Evolutionary conservation across 495 filamentous ascomycete genomes (phyloP), one percentile per base, ranked within the genome.

Genomic region (Poronia punctata): DNA sequence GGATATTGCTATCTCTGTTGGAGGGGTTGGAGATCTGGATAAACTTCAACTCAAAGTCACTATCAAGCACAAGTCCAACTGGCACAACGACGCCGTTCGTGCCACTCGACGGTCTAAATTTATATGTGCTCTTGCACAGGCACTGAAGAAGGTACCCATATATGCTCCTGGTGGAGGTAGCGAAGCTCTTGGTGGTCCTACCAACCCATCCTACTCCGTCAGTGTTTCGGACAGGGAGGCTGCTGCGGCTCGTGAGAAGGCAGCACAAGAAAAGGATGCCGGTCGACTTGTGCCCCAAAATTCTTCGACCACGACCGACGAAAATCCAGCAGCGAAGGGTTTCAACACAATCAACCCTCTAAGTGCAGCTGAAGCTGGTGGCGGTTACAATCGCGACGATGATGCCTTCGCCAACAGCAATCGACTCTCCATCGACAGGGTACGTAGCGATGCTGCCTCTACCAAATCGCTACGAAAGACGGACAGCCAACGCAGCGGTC

Each of bases 1-100:
- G 1, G 84, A 94, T 37, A 65, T 98, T 32, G 69, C 78, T 35
- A 74, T 96, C 35, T 80, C 86, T 40, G 75, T 94, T 12, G 71
- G 76, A 20, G 80, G 87, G 20, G 78, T 96, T 16, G 84, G 79
- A 20, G 83, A 92, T 52, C 80, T 95, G 70, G 85, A 95, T 58
- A 92, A 93, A 59, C 68, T 98, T 19, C 76, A 83, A 50, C 74
- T 98, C 24, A 79, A 77, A 45, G 74, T 92, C 25, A 82, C 85
- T 46, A 87, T 96, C 53, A 79, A 79, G 43, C 88, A 96, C 70
- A 95, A 95, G 67, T 83, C 83, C 46, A 98, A 97, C 66, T 98
- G 92, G 92, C 79, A 89, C 31, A 95, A 93, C 59, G 90, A 95
- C 45, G 73, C 77, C 20, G 71, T 97, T 26, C 82, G 90, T 16